Evolutionary conservation across 2,329 filamentous ascomycete species (phyloP).

Genomic region (Diaporthe ilicicola): DNA sequence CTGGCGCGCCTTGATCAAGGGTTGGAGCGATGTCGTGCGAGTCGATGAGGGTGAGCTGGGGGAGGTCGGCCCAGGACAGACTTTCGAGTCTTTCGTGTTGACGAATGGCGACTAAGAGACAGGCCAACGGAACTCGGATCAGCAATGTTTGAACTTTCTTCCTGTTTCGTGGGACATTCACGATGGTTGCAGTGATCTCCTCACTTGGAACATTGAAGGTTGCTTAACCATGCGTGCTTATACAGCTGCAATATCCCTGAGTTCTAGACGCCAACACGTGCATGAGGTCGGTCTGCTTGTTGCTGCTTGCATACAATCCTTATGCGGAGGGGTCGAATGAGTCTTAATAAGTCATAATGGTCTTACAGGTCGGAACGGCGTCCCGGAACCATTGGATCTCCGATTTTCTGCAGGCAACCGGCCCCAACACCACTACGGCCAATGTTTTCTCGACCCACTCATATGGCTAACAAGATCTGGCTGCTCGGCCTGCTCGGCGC

Average conservation of each 20-base stretch:
- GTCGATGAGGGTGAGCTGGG: slow-evolving; percentile 46
- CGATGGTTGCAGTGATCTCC: not conserved
- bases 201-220: not conserved
- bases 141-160: not conserved
- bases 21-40: slow-evolving; percentile 54
- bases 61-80: slow-evolving; percentile 42
- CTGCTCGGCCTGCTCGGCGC: not conserved
- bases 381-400: not conserved
- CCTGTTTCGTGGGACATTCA: not conserved
- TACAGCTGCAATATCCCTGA: not conserved
- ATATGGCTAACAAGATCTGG: not conserved
- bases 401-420: not conserved
- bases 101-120: slow-evolving; percentile 37
- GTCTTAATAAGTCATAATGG: not conserved
- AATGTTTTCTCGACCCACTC: not conserved
- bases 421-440: not conserved
- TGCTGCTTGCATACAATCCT: not conserved
- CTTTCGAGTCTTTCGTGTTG: slow-evolving; percentile 51
- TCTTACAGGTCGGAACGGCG: not conserved
- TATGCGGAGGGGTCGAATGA: not conserved
- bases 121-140: not conserved
- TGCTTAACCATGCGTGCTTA: not conserved
- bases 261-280: not conserved
- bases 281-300: not conserved
- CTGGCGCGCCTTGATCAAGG: slow-evolving; percentile 58